A percentile compares a stretch with the other conserved stretches of the same genome.
phyloP scores from a whole-genome alignment of 1,284 basidiomycete species.

The Ustilago crameri region DNA sequence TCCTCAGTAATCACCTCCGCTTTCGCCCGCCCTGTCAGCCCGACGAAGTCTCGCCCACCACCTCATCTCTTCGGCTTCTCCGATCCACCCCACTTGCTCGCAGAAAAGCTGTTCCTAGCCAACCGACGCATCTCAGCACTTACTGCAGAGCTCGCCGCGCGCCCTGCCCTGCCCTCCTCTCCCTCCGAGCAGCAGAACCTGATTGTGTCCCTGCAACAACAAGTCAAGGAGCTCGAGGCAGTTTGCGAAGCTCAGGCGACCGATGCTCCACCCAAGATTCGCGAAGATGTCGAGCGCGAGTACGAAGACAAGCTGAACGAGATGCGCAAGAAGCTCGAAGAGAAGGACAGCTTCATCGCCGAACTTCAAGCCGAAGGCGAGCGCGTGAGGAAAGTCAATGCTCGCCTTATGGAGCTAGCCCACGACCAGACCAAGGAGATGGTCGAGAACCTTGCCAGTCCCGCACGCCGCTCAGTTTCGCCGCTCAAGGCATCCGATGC shows the following conservation, averaged over 20 bases:
- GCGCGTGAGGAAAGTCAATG: conserved; percentile 41
- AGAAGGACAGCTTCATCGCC: conserved; percentile 52
- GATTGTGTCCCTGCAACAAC: conserved; percentile 47
- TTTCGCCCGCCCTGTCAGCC: conserved; percentile 50
- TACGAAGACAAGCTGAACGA: conserved; percentile 18
- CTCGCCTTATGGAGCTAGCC: conserved; percentile 47
- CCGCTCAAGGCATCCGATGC: conserved; percentile 10
- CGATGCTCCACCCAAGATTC: conserved; percentile 55
- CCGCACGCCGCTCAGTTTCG: neutral
- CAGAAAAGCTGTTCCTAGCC: conserved; percentile 61
- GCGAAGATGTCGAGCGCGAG: conserved; percentile 63
- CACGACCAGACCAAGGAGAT: conserved; percentile 52
- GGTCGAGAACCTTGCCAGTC: conserved; percentile 35
- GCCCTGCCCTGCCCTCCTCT: conserved; percentile 39
- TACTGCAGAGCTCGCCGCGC: conserved; percentile 40
- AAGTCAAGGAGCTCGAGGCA: conserved; percentile 58
- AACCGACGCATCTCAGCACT: conserved; percentile 43
- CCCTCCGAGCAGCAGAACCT: conserved; percentile 29
- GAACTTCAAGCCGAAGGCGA: conserved; percentile 47
- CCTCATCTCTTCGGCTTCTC: conserved; percentile 39
- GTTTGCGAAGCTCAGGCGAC: conserved; percentile 57
- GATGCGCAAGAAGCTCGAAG: conserved; percentile 25
- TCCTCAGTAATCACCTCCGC: conserved; percentile 12
- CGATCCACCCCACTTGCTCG: conserved; percentile 54
- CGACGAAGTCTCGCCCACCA: conserved; percentile 28